Base-by-base conservation (phyloP, 306 rosid genomes). In the Dryas alaskensis region DNA sequence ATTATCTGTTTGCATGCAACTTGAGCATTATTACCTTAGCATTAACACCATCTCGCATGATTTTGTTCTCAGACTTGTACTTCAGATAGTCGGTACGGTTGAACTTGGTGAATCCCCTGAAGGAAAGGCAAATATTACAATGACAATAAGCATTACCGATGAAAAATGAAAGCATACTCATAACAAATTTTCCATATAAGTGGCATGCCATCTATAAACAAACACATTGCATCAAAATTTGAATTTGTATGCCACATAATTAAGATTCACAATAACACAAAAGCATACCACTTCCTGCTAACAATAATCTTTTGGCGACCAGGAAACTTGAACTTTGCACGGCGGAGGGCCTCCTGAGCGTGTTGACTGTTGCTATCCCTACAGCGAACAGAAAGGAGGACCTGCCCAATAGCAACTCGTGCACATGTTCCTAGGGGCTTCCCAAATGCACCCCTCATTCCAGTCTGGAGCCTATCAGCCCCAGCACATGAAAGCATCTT, bases 401-500 rank as follows among this genome's bases (percentile, higher is more conserved):
- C 97, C 85, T 91, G 97, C 8, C 97, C 97, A 54, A 91, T 91
- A 57, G 85, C 84, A 12, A 91, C 97, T 46, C 97, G 85, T 14
- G 97, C 94, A 67, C 97, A 89, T 3, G 86, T 80, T 4, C 97
- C 97, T 10, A 60, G 90, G 5, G 97, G 97, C 73, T 91, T 91
- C 22, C 98, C 92, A 69, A 92, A 92, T 6, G 98, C 97, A n/a
- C 95, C 95, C 40, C 97, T 87, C 96, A 92, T 92, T 1, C 98
- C 98, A 0, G 96, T 92, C 78, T 90, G 97, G 55, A 90, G 89
- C 89, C 97, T 84, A 78, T 92, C 96, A 13, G 96, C 98, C 0
- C 98, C 98, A n/a, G 98, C 98, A 60, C 98, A 90, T 4, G 97
- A 92, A 55, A 92, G 90, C 98, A 90, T 92, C 88, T 92, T 92